Conservation (phyloP, 2,329 filamentous ascomycete species). For the Pyrenochaeta sp. region DNA sequence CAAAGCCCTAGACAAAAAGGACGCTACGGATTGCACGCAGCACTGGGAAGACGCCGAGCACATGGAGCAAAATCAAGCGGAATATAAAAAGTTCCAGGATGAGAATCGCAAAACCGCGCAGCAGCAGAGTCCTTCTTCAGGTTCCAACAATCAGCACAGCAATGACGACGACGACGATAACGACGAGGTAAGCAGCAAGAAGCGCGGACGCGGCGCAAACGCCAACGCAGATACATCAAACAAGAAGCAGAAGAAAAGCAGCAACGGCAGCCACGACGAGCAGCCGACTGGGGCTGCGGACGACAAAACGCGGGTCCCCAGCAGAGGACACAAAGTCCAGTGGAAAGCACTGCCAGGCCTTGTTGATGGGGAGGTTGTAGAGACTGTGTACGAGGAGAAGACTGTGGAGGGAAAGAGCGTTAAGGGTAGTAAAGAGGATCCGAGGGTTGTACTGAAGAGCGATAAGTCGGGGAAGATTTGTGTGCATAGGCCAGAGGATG, state of each 20-base stretch:
- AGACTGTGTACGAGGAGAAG: conserved; percentile 53
- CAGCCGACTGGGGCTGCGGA: conserved; percentile 29
- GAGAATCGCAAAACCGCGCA: conserved; percentile 15
- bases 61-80: conserved; percentile 32
- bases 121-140: conserved; percentile 1
- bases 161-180: conserved; percentile 5
- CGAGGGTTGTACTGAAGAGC: conserved; percentile 53
- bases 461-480: conserved; percentile 51
- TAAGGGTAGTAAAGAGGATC: conserved; percentile 54
- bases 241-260: conserved; percentile 51
- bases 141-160: too few species aligned
- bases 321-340: conserved; percentile 52
- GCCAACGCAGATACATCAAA: conserved; percentile 18
- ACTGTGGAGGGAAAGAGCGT: conserved; percentile 53
- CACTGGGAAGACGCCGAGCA: conserved; percentile 44
- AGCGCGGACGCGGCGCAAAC: conserved; percentile 40
- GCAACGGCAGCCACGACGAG: conserved; percentile 24
- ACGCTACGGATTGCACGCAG: conserved; percentile 40
- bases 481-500: conserved; percentile 55
- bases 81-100: conserved; percentile 40
- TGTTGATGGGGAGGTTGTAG: conserved; percentile 54
- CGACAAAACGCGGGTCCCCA: conserved; percentile 52
- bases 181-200: conserved; percentile 15
- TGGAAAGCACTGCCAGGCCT: conserved; percentile 54
- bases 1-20: conserved; percentile 28